These are phyloP conservation scores for Isabelozyma pseudorhagii DNA, from an alignment of 805 yeast genomes.

Conservation along the genomic window DNA sequence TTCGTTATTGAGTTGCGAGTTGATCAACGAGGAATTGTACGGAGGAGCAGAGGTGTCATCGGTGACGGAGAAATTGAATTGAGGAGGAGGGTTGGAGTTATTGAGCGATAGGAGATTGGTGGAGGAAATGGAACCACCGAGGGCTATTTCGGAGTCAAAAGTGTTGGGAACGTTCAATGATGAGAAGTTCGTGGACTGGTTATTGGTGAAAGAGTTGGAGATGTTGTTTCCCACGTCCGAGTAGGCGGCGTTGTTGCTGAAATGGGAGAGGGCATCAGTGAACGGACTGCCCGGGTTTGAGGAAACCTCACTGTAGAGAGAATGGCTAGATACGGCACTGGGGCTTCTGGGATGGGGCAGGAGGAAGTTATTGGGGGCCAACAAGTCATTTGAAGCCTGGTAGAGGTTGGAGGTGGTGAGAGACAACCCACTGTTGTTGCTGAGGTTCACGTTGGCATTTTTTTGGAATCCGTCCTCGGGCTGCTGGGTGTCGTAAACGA, in stretches of 20 bases:
- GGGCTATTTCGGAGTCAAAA: slow-evolving; percentile 33
- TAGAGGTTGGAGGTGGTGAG: slow-evolving; percentile 8
- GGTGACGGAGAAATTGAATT: slow-evolving; percentile 8
- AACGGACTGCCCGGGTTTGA: slow-evolving; percentile 37
- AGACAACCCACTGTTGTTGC: slow-evolving; percentile 4
- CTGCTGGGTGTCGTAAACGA: neutral
- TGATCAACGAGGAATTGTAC: neutral
- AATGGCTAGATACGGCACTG: slow-evolving; percentile 13
- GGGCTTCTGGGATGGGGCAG: slow-evolving; percentile 22
- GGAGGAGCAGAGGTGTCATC: slow-evolving; percentile 6
- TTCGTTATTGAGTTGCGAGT: neutral
- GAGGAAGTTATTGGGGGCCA: slow-evolving; percentile 15
- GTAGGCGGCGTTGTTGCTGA: slow-evolving; percentile 11
- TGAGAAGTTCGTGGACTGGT: neutral
- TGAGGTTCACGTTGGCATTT: slow-evolving; percentile 8
- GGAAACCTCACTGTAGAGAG: slow-evolving; percentile 33
- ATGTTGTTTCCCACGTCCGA: neutral
- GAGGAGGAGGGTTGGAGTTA: neutral
- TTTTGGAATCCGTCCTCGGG: slow-evolving; percentile 1
- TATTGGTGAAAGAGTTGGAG: neutral
- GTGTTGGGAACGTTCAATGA: slow-evolving; percentile 6
- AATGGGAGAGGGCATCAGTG: slow-evolving; percentile 33
- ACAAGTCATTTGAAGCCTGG: slow-evolving; percentile 9
- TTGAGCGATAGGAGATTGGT: slow-evolving; percentile 23
- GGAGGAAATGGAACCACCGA: slow-evolving; percentile 38